These are phyloP conservation scores for Boletus barrowsii DNA, from an alignment of 768 basidiomycete genomes.

Conservation along the genomic window DNA sequence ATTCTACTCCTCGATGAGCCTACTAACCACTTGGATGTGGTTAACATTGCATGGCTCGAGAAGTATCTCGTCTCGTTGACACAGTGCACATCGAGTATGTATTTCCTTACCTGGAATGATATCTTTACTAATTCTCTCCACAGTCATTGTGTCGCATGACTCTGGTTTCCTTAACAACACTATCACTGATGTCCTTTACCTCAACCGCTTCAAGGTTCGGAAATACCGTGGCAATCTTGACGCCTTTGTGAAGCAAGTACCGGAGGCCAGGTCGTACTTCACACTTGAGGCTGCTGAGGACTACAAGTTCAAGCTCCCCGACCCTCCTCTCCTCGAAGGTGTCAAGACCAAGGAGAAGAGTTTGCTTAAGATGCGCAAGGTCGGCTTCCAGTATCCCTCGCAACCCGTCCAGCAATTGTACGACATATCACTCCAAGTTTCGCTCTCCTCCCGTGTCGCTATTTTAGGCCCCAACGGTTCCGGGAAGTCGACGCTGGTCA, in stretches of 20 bases:
- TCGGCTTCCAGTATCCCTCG: conserved; percentile 94
- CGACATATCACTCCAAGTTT: conserved; percentile 96
- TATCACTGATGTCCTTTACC: conserved; percentile 94
- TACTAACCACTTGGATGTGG: conserved; percentile 94
- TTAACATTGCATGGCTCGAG: conserved; percentile 98
- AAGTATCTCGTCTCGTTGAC: conserved; percentile 84
- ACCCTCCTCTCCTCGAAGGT: conserved; percentile 96
- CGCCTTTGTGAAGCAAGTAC: conserved; percentile 89
- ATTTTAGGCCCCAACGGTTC: conserved; percentile 99
- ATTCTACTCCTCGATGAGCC: conserved; percentile 96
- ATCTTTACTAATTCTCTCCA: conserved; percentile 2
- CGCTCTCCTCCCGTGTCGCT: conserved; percentile 96
- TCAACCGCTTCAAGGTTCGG: conserved; percentile 97
- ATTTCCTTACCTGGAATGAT: not conserved
- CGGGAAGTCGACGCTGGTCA: conserved; percentile 96
- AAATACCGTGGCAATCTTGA: conserved; percentile 95
- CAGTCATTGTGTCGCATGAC: conserved; percentile 97
- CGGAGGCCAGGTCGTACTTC: conserved; percentile 98
- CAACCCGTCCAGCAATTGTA: conserved; percentile 84
- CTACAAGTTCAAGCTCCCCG: conserved; percentile 98
- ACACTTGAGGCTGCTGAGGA: conserved; percentile 93
- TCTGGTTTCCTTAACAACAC: conserved; percentile 97
- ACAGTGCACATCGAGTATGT: conserved; percentile 87
- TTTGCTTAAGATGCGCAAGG: conserved; percentile 95
- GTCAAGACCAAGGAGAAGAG: conserved; percentile 99